Evolutionary conservation across 2,329 filamentous ascomycete species (phyloP).

Genomic region (Tympanopsis confertula): DNA sequence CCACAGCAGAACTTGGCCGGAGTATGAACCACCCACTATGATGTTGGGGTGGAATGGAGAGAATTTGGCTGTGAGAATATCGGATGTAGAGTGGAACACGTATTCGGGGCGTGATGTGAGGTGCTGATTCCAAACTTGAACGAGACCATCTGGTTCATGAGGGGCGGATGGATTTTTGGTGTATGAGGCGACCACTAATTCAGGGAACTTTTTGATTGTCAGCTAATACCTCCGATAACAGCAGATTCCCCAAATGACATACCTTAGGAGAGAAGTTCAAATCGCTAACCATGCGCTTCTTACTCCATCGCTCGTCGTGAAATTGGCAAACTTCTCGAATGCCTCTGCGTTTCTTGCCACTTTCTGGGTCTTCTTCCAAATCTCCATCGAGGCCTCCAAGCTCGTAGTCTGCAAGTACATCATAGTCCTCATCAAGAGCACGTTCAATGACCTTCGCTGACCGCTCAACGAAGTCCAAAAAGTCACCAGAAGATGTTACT

Average conservation of each 20-base stretch:
- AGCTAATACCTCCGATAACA: not conserved
- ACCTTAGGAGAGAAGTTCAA: constrained; percentile 77
- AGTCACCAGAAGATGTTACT: constrained; percentile 84
- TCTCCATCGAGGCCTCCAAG: constrained; percentile 64
- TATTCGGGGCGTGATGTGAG: constrained; percentile 92
- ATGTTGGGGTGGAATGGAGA: constrained; percentile 97
- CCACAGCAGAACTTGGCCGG: constrained; percentile 91
- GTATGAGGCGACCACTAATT: constrained; percentile 85
- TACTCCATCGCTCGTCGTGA: constrained; percentile 89
- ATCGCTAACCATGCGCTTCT: constrained; percentile 92
- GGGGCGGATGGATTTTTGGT: constrained; percentile 94
- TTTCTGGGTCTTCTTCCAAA: constrained; percentile 73
- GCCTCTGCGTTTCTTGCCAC: constrained; percentile 59
- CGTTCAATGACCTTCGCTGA: constrained; percentile 96
- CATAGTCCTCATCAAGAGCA: constrained; percentile 88
- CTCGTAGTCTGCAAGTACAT: constrained; percentile 89
- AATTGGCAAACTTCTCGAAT: constrained; percentile 87
- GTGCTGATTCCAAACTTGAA: constrained; percentile 95
- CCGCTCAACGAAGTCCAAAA: constrained; percentile 86
- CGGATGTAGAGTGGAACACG: constrained; percentile 89
- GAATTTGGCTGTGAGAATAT: constrained; percentile 90
- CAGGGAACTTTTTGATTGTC: constrained; percentile 52
- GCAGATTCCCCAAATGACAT: too few species aligned
- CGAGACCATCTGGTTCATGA: constrained; percentile 82
- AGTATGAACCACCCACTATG: constrained; percentile 91